phyloP scores from a whole-genome alignment of 108 stramenopile genomes.

The Stephanodiscus triporus region DNA sequence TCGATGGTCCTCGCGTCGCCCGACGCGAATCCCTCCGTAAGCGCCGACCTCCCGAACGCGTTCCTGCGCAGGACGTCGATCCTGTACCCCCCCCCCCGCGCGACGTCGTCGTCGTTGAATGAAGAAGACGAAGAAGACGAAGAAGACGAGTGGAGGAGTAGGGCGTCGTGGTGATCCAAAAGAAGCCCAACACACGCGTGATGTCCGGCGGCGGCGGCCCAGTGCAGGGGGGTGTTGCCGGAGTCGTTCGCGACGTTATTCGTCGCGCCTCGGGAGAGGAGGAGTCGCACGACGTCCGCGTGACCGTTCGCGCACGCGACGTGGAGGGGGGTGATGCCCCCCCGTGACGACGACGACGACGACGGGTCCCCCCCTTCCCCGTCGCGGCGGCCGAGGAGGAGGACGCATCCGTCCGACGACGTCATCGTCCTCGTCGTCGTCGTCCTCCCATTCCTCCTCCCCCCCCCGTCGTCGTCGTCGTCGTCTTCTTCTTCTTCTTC shows the following conservation, averaged over 20 bases:
- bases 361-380: too few relatives aligned
- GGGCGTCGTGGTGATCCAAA: slow-evolving; percentile 48
- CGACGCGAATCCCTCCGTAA: slow-evolving; percentile 84
- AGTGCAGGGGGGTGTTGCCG: slow-evolving; percentile 85
- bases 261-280: slow-evolving; percentile 46
- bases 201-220: slow-evolving; percentile 82
- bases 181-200: slow-evolving; percentile 56
- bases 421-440: too few relatives aligned
- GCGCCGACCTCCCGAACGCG: slow-evolving; percentile 77
- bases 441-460: too few relatives aligned
- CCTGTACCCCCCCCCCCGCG: background rate
- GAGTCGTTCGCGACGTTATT: slow-evolving; percentile 46
- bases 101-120: background rate
- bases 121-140: too few relatives aligned
- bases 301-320: slow-evolving; percentile 86
- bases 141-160: background rate
- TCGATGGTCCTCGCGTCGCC: slow-evolving; percentile 70
- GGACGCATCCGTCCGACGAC: background rate
- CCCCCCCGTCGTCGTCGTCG: background rate
- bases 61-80: slow-evolving; percentile 80
- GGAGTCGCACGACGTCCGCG: slow-evolving; percentile 46
- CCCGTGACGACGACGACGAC: too few relatives aligned
- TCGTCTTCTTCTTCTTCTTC: too few relatives aligned
- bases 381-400: too few relatives aligned
- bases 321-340: slow-evolving; percentile 75